Base-by-base conservation (phyloP, 495 filamentous ascomycete genomes). In the Alectoria sarmentosa region DNA sequence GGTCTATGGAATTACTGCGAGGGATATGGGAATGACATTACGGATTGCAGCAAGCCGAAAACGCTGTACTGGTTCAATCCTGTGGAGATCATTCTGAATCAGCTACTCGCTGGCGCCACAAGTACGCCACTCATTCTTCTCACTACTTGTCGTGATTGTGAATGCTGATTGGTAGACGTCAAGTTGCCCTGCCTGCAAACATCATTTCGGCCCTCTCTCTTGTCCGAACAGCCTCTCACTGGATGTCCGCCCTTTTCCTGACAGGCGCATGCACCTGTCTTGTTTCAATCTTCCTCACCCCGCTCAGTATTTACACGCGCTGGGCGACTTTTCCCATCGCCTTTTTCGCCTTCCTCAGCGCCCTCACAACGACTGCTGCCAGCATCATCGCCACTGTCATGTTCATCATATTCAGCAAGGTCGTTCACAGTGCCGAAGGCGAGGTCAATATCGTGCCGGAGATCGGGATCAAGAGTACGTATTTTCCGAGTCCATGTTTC, bases 201-300 rank as follows among this genome's bases (percentile, higher is more conserved):
- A 81, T 96, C 65, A 80, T 82, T 70, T 78, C 84, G 63, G 88
- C 90, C 62, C 82, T 97, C 28, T 76, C 82, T 44, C 82, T 96
- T 60, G 84, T 94, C 69, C 83, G 82, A 48, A 77, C 84, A n/a
- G 89, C 88, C n/a, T 91, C 86, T 7, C 84, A 92, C 68, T 85
- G 88, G 80, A 96, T 97, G 91, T 96, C 95, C 72, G 91, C 82
- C 61, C 86, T 93, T 73, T 96, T 94, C 78, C 71, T 97, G 10
- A 79, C 85, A 1, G 85, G 84, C 13, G 75, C 84, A 48, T 78
- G 88, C 60, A 77, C 95, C 60, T 83, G 81, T 68, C 86, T 88
- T 60, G 69, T 93, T 60, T 77, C 88, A 66, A 83, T 92, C 69
- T 82, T 89, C 72, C 68, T 89, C 49, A 79, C 82, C n/a, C 78